These are phyloP conservation scores for Flueggea neowawraea DNA, from an alignment of 441 rosid genomes.

Conservation along the genomic window DNA sequence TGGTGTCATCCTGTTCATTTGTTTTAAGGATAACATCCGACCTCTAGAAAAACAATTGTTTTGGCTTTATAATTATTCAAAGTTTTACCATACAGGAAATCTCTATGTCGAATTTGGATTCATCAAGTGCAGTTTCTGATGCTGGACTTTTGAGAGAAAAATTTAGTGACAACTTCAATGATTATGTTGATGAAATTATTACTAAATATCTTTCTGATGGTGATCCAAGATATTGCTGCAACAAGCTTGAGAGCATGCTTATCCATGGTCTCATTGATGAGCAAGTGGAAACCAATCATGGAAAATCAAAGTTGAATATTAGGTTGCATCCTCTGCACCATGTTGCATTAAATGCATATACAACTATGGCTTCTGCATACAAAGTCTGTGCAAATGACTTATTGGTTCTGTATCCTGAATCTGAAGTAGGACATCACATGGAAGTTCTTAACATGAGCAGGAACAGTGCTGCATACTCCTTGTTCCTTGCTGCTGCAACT, in stretches of 20 bases:
- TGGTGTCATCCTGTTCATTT: no score
- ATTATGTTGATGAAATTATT: slow-evolving; percentile 43
- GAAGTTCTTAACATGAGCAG: slow-evolving; percentile 41
- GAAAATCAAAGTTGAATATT: slow-evolving; percentile 21
- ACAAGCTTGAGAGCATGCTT: slow-evolving; percentile 52
- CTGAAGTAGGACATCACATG: slow-evolving; percentile 12
- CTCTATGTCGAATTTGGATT: slow-evolving; percentile 18
- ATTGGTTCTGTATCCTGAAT: slow-evolving; percentile 16
- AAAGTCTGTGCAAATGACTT: slow-evolving; percentile 35
- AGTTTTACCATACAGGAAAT: slow-evolving; percentile 43
- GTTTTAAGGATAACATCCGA: no score
- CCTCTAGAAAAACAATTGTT: no score
- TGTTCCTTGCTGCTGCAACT: slow-evolving; percentile 55
- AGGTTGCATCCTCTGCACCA: slow-evolving; percentile 60
- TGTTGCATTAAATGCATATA: slow-evolving; percentile 53
- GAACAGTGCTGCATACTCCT: slow-evolving; percentile 61
- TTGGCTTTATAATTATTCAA: no score
- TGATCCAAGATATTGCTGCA: slow-evolving; percentile 53
- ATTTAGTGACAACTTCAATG: slow-evolving; percentile 33
- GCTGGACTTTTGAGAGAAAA: slow-evolving; percentile 28
- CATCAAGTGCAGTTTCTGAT: slow-evolving; percentile 18
- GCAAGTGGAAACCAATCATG: slow-evolving; percentile 13
- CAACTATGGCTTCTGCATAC: slow-evolving; percentile 61
- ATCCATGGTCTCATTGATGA: slow-evolving; percentile 29
- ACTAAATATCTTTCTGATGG: slow-evolving; percentile 41